Base-by-base conservation (phyloP, 192 early-diverging fungal species). In the Backusella macrospora region DNA sequence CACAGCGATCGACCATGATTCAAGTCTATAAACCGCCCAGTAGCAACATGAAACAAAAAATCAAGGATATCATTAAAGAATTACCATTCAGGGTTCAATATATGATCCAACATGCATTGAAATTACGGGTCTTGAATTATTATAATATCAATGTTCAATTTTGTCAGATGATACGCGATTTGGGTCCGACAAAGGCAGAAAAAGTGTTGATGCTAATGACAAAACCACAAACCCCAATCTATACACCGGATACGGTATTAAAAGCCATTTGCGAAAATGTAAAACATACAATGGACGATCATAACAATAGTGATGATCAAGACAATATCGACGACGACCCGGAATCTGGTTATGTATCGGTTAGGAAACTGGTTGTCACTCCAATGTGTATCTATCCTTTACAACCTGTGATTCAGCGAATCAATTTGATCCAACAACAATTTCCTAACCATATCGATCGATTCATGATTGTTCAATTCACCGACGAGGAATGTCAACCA, bases 391-490 rank as follows among this genome's bases (percentile, higher is more conserved):
- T 91, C 14, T 90, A 90, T 73, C 75, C 90, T 15, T 78, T 84
- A 6, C 86, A 87, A 1, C 90, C 91, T 0, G 78, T 85, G 1
- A 80, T 89, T 39, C 89, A 93, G 62, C 85, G 85, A 0, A 81
- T 85, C 26, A 92, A 92, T 76, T 83, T 90, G 21, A 80, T 92
- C 29, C 73, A 92, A 9, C 85, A 91, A 4, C 76, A 86, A 10
- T 89, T 83, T 77, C 65, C 70, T 16, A 26, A 76, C 3, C 68
- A 83, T n/a, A 46, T 68, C 14, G 81, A 90, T 44, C 76, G 83
- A 6, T 94, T 94, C 46, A 38, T 94, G 10, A 84, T 90, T 10
- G 88, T 94, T 9, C 81, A 85, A n/a, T 92, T 92, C 69, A 76
- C 78, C 13, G 90, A 92, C 62, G 92, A 94, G 62, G 81, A 85